phyloP scores from a whole-genome alignment of 192 early-diverging fungal genomes.

The Phlyctochytrium planicorne region DNA sequence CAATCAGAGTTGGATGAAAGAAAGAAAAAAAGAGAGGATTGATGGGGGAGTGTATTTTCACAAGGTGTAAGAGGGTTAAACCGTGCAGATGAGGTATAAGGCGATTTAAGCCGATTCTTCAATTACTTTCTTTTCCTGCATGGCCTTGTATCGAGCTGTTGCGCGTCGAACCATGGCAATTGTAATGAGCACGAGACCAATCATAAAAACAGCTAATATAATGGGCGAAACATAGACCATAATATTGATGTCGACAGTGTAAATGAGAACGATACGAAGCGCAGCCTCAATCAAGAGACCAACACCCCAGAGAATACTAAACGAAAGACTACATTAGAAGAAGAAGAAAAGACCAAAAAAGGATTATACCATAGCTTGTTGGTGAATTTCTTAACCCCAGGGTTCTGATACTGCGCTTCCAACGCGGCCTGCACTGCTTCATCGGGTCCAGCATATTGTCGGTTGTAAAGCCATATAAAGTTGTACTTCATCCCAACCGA shows the following conservation, averaged over 20 bases:
- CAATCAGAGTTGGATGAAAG: too few relatives aligned
- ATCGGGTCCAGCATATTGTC: neutral
- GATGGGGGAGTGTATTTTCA: too few relatives aligned
- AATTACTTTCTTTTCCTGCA: too few relatives aligned
- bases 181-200: neutral
- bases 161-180: too few relatives aligned
- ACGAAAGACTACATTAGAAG: too few relatives aligned
- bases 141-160: too few relatives aligned
- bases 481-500: slow-evolving; percentile 1
- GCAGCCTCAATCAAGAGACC: slow-evolving; percentile 10
- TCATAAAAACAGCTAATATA: neutral
- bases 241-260: slow-evolving; percentile 1
- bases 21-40: too few relatives aligned
- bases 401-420: slow-evolving; percentile 5
- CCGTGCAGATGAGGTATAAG: too few relatives aligned
- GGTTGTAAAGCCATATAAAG: slow-evolving; percentile 12
- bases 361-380: too few relatives aligned
- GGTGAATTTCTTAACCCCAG: slow-evolving; percentile 3
- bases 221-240: slow-evolving; percentile 9
- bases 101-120: too few relatives aligned
- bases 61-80: too few relatives aligned
- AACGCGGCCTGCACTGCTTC: neutral
- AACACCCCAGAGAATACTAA: slow-evolving; percentile 15
- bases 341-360: too few relatives aligned
- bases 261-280: slow-evolving; percentile 15